Evolutionary conservation across 2,329 filamentous ascomycete species (phyloP).

Genomic region (Fonsecaea pedrosoi): DNA sequence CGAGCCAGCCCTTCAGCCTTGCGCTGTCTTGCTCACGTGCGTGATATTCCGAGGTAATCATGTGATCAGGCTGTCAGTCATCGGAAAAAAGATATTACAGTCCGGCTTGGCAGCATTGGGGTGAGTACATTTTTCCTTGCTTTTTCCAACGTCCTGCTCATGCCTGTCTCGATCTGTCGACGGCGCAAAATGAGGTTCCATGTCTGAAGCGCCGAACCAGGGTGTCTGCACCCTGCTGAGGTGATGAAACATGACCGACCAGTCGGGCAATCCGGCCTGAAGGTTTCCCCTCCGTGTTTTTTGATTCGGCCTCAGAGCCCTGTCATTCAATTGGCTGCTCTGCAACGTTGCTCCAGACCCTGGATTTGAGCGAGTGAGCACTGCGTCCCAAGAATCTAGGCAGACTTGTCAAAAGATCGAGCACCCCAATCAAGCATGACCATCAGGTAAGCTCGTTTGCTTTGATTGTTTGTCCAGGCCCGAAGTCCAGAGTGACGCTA

Average conservation of each 20-base stretch:
- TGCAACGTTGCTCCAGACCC: background rate
- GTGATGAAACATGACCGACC: background rate
- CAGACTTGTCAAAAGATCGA: background rate
- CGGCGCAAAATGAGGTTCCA: background rate
- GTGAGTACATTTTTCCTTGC: background rate
- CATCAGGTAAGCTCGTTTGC: background rate
- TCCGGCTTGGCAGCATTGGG: background rate
- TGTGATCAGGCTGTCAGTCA: background rate
- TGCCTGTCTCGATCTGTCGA: too few species aligned
- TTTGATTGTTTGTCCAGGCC: background rate
- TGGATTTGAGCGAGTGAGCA: background rate
- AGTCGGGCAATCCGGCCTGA: background rate
- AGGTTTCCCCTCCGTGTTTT: conserved; percentile 2
- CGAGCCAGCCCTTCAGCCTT: background rate
- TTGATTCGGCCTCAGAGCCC: conserved; percentile 2
- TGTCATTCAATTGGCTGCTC: background rate
- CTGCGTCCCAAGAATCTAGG: background rate
- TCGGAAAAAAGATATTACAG: background rate
- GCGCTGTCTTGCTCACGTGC: background rate
- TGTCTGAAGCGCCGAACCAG: conserved; percentile 8
- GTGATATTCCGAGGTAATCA: background rate
- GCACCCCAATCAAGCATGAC: background rate
- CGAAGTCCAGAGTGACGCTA: background rate
- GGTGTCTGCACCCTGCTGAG: conserved; percentile 6
- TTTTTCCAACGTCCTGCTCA: too few species aligned